A percentile compares a stretch with the other conserved stretches of the same genome.
Conservation (phyloP, 345 rosid species). For the Microcos paniculata region DNA sequence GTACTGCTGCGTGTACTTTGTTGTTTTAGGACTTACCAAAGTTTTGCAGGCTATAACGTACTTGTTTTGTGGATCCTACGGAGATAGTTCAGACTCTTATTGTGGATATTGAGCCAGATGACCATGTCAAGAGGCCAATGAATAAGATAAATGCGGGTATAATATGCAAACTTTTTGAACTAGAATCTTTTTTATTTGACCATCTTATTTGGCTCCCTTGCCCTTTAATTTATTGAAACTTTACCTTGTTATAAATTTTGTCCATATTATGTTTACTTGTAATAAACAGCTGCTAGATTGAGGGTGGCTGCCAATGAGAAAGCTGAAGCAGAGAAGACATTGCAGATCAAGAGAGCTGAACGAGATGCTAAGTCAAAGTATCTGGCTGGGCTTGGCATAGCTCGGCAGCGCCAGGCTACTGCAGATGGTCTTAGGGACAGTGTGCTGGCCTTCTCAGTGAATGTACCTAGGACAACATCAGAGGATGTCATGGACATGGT, state of each 20-base stretch:
- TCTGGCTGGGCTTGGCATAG: constrained; percentile 52
- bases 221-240: not conserved
- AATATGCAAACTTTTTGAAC: not conserved
- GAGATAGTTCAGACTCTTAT: constrained; percentile 83
- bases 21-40: not conserved
- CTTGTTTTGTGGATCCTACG: constrained; percentile 32
- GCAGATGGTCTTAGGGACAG: constrained; percentile 62
- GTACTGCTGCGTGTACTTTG: constrained; percentile 17
- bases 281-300: constrained; percentile 47
- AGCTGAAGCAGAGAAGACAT: constrained; percentile 59
- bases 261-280: not conserved
- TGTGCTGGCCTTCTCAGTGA: constrained; percentile 52
- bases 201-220: not conserved
- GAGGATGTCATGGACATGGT: constrained; percentile 86
- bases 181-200: not conserved
- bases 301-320: constrained; percentile 53
- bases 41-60: not conserved
- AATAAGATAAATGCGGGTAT: constrained; percentile 77
- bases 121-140: constrained; percentile 73
- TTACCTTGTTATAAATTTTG: not conserved
- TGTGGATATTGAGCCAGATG: constrained; percentile 78
- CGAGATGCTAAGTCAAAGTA: constrained; percentile 57
- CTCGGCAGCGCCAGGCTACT: constrained; percentile 57
- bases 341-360: constrained; percentile 59
- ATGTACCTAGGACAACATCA: constrained; percentile 66